These are phyloP conservation scores for Saprolegnia diclina DNA, from an alignment of 352 stramenopile species.

Conservation along the genomic window DNA sequence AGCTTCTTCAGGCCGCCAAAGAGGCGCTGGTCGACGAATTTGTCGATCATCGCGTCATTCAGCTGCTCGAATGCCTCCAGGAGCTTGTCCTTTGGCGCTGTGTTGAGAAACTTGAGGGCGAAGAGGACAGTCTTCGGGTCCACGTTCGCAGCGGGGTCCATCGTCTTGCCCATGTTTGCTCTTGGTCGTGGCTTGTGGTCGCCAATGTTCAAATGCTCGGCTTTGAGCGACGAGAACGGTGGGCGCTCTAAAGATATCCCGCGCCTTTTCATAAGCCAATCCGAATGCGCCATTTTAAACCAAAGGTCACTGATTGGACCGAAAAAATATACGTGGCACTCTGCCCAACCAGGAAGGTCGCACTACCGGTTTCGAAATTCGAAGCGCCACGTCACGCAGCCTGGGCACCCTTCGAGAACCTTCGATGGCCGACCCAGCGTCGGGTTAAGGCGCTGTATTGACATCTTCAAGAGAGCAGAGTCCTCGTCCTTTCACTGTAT, in stretches of 20 bases:
- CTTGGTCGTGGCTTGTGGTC: neutral
- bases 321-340: neutral
- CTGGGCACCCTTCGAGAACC: neutral
- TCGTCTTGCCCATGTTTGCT: neutral
- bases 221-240: too few relatives aligned
- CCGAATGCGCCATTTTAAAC: neutral
- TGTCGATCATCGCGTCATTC: neutral
- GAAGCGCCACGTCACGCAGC: too few relatives aligned
- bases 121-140: slow-evolving; percentile 5
- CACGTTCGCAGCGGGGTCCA: neutral
- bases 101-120: slow-evolving; percentile 21
- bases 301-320: neutral
- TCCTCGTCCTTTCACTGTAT: too few relatives aligned
- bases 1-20: slow-evolving; percentile 19
- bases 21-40: slow-evolving; percentile 13
- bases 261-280: neutral
- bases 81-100: slow-evolving; percentile 16
- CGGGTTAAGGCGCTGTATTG: too few relatives aligned
- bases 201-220: neutral
- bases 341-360: neutral
- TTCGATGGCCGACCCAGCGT: neutral
- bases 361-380: neutral
- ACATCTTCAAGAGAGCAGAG: too few relatives aligned
- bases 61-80: neutral
- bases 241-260: neutral